Conservation (phyloP, 352 stramenopile genomes). For the Phytophthora citricola region DNA sequence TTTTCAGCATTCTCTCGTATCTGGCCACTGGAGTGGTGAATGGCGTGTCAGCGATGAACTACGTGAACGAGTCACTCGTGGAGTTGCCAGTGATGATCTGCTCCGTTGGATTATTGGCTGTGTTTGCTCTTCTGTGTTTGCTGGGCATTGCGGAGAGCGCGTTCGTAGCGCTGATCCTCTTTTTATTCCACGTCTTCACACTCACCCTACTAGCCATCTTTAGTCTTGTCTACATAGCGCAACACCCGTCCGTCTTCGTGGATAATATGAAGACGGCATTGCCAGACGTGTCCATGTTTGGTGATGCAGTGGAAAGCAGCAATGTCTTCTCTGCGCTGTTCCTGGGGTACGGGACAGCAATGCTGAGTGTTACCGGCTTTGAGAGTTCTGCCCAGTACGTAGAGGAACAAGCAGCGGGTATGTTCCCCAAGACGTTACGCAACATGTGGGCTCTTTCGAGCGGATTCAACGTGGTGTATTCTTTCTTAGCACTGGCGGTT, state of each 20-base stretch:
- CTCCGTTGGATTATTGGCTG: constrained; percentile 61
- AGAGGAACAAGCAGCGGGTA: constrained; percentile 80
- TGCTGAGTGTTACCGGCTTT: constrained; percentile 92
- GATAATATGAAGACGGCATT: constrained; percentile 69
- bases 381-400: constrained; percentile 90
- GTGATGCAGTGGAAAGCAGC: constrained; percentile 38
- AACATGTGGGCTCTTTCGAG: constrained; percentile 88
- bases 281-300: constrained; percentile 61
- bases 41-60: constrained; percentile 71
- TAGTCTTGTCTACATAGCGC: constrained; percentile 61
- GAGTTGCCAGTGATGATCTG: constrained; percentile 47
- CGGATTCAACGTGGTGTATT: constrained; percentile 84
- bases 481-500: constrained; percentile 61
- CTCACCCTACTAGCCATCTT: constrained; percentile 59
- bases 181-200: constrained; percentile 74
- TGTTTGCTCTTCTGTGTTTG: constrained; percentile 81
- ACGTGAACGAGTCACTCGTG: constrained; percentile 77
- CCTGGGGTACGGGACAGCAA: constrained; percentile 74
- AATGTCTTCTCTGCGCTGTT: constrained; percentile 49
- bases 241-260: constrained; percentile 61
- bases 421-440: constrained; percentile 74
- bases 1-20: constrained; percentile 88
- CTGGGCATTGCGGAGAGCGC: constrained; percentile 88
- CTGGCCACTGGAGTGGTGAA: constrained; percentile 78
- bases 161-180: constrained; percentile 79